Percentiles rank a stretch among this genome's conserved stretches.
Conservation (phyloP, 208 protist species). For the Entamoeba histolytica region DNA sequence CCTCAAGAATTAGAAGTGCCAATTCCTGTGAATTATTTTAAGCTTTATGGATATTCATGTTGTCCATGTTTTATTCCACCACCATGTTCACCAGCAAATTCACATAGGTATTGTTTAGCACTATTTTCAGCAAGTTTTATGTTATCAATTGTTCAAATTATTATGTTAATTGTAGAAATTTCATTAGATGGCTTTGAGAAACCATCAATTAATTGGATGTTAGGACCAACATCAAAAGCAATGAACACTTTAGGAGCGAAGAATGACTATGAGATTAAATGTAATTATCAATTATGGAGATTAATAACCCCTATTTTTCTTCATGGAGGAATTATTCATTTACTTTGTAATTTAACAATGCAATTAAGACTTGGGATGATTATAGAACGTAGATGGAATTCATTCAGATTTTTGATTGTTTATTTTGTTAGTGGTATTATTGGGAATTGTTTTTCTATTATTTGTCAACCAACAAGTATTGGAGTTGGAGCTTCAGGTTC, state of each 20-base stretch:
- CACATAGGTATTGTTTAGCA: not conserved
- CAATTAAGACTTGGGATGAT: not conserved
- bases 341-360: not conserved
- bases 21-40: not conserved
- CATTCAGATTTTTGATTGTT: not conserved
- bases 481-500: not conserved
- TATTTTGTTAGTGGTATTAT: not conserved
- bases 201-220: not conserved
- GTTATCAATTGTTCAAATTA: not conserved
- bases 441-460: not conserved
- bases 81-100: not conserved
- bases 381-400: not conserved
- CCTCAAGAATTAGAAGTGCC: not conserved
- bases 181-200: not conserved
- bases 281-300: not conserved
- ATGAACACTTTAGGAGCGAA: not conserved
- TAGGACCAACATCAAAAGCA: not conserved
- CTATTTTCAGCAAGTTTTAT: not conserved
- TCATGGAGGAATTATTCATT: not conserved
- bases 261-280: not conserved
- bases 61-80: not conserved
- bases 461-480: not conserved
- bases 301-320: conserved; percentile 3
- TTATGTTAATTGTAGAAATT: not conserved
- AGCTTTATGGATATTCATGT: not conserved